phyloP scores from a whole-genome alignment of 768 basidiomycete genomes.

The Boletus rubescentipes region DNA sequence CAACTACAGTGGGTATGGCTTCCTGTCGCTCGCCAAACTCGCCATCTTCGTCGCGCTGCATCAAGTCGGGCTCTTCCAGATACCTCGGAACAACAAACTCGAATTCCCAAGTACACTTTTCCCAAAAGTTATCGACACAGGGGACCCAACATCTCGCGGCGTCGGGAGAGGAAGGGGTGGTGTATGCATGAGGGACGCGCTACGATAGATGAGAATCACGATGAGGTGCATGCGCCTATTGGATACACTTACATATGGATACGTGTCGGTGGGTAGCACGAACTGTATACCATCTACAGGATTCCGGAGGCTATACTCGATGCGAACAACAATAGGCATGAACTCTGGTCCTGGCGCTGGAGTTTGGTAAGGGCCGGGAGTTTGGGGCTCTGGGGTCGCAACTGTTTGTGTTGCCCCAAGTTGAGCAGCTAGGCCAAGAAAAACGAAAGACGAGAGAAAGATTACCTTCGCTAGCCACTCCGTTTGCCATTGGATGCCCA shows the following conservation, averaged over 20 bases:
- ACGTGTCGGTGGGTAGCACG: slow-evolving; percentile 74
- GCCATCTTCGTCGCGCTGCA: slow-evolving; percentile 38
- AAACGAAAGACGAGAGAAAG: background rate
- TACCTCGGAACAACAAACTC: slow-evolving; percentile 91
- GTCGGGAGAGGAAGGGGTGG: slow-evolving; percentile 83
- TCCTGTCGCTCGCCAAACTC: slow-evolving; percentile 52
- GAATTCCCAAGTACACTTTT: slow-evolving; percentile 98
- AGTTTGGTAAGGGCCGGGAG: slow-evolving; percentile 46
- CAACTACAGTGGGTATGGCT: slow-evolving; percentile 76
- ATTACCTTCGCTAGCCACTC: slow-evolving; percentile 59
- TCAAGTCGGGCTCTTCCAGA: slow-evolving; percentile 53
- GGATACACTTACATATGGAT: slow-evolving; percentile 70
- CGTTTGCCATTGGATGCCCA: slow-evolving; percentile 35
- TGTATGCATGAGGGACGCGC: slow-evolving; percentile 93
- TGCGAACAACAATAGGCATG: slow-evolving; percentile 69
- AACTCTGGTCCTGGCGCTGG: slow-evolving; percentile 57
- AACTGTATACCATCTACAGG: slow-evolving; percentile 87
- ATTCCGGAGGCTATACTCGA: slow-evolving; percentile 79
- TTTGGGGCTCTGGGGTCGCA: slow-evolving; percentile 83
- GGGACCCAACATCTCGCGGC: slow-evolving; percentile 99
- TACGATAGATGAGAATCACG: slow-evolving; percentile 33
- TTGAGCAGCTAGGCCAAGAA: slow-evolving; percentile 7
- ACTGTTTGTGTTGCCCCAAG: slow-evolving; percentile 35
- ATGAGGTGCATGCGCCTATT: background rate
- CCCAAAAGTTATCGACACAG: slow-evolving; percentile 92